Evolutionary conservation across 768 basidiomycete genomes (phyloP).

Genomic region (Paxillus ammoniavirescens): DNA sequence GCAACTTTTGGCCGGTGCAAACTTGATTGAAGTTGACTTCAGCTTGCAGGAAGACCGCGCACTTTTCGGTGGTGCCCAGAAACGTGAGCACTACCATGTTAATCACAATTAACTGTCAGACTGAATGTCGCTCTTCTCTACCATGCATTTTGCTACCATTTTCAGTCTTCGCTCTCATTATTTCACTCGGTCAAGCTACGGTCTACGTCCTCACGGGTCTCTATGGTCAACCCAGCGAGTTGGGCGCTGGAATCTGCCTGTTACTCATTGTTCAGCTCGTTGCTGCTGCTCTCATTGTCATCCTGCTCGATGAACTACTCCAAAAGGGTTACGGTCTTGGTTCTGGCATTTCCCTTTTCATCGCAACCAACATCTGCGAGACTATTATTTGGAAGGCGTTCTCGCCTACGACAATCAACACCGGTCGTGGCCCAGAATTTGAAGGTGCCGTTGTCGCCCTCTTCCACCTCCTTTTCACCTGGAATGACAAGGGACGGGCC

Average conservation of each 20-base stretch:
- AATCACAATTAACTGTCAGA: neutral
- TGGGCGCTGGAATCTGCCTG: conserved; percentile 96
- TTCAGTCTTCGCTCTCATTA: conserved; percentile 93
- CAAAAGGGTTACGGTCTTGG: conserved; percentile 99
- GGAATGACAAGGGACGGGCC: conserved; percentile 97
- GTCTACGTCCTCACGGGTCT: conserved; percentile 97
- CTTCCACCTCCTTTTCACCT: conserved; percentile 97
- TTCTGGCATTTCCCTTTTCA: conserved; percentile 97
- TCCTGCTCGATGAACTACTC: conserved; percentile 96
- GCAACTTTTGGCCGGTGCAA: conserved; percentile 97
- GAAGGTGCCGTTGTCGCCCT: conserved; percentile 95
- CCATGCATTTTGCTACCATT: neutral
- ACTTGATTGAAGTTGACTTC: conserved; percentile 97
- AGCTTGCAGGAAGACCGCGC: conserved; percentile 95
- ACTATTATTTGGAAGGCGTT: conserved; percentile 99
- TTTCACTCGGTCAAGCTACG: conserved; percentile 93
- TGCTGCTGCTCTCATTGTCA: conserved; percentile 92
- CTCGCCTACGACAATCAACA: conserved; percentile 97
- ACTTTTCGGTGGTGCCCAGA: conserved; percentile 94
- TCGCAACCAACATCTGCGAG: conserved; percentile 99
- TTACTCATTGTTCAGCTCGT: conserved; percentile 95
- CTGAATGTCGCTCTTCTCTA: neutral
- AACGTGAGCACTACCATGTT: conserved; percentile 57
- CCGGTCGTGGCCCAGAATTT: conserved; percentile 96
- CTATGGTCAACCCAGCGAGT: conserved; percentile 89